These are phyloP conservation scores for Pseudogymnoascus pannorum DNA, from an alignment of 2,329 filamentous ascomycete genomes.

Conservation along the genomic window DNA sequence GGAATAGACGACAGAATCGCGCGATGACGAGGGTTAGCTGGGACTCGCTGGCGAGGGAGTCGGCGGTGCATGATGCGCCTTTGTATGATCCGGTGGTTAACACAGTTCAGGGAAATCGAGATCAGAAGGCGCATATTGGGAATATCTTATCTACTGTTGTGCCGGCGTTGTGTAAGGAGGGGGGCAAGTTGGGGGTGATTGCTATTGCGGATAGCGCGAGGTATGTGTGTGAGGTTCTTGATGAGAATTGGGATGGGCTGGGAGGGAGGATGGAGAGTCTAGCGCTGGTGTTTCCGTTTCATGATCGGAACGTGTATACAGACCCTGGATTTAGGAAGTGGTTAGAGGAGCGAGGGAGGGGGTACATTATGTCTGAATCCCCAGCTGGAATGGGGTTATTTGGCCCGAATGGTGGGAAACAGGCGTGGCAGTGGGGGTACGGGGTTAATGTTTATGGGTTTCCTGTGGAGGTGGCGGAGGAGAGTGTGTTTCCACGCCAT, in stretches of 20 bases:
- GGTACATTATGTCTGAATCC: constrained; percentile 49
- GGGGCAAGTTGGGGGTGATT: constrained; percentile 60
- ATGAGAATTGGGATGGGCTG: constrained; percentile 45
- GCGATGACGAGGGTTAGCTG: constrained; percentile 54
- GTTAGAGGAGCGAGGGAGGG: constrained; percentile 46
- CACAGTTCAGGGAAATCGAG: constrained; percentile 51
- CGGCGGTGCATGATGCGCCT: constrained; percentile 48
- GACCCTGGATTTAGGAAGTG: constrained; percentile 37
- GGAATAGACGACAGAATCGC: constrained; percentile 58
- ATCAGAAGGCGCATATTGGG: constrained; percentile 52
- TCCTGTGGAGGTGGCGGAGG: constrained; percentile 38
- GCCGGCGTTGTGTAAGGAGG: constrained; percentile 36
- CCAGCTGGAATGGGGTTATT: constrained; percentile 47
- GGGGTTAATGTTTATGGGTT: constrained; percentile 66
- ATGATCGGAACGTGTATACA: constrained; percentile 11
- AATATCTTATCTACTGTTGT: constrained; percentile 62
- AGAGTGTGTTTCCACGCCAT: constrained; percentile 54
- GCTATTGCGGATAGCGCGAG: constrained; percentile 62
- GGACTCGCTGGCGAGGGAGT: constrained; percentile 51
- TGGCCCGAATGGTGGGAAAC: constrained; percentile 36
- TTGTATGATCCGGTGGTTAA: constrained; percentile 51
- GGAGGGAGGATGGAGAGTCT: constrained; percentile 40
- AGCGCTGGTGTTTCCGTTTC: constrained; percentile 18
- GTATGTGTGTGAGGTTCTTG: constrained; percentile 50
- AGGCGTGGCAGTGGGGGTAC: constrained; percentile 28